Evolutionary conservation across 495 filamentous ascomycete genomes (phyloP), one percentile per base, ranked within the genome.

Genomic region (Aspergillus conjunctus): DNA sequence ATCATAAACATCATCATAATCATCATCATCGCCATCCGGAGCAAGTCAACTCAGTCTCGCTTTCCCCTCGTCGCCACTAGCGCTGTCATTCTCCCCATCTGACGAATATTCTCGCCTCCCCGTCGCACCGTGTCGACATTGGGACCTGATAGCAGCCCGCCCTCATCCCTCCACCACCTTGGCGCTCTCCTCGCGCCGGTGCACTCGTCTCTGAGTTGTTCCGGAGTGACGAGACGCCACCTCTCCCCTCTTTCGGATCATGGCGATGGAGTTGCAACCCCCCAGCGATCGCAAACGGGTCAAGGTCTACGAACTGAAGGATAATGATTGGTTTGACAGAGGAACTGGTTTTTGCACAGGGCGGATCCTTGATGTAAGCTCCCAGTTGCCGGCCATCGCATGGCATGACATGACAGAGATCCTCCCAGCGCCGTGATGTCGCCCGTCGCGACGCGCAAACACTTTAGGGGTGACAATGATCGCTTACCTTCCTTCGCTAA

Each of bases 281-380:
- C 78, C 87, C 69, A 87, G 88, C 79, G 91, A 93, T 76, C 91
- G 89, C 83, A 96, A 93, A 82, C 89, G 94, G 81, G 94, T 98
- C 67, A 98, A 98, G 81, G 94, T 98, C 66, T 98, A 98, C 75
- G 94, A 98, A 79, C 84, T 98, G 63, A 91, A 88, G 68, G 91
- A 96, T 76, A 97, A 94, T 83, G 95, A 98, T 83, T 98, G 94
- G 94, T 97, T 92, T 72, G 94, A 98, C 77, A 83, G 95, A 61
- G 94, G 94, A 53, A 98, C 94, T 18, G 94, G 94, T 48, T 98
- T 97, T 74, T 98, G 94, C 74, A 90, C 83, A 22, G 92, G 91
- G 22, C 83, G 85, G 64, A 85, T 90, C 59, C 76, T 87, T 51
- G 83, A 87, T 73, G 92, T 97, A 85, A 82, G 91, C 79, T 58